Evolutionary conservation across 2,329 filamentous ascomycete species (phyloP).

Genomic region (Scytalidium sp.): DNA sequence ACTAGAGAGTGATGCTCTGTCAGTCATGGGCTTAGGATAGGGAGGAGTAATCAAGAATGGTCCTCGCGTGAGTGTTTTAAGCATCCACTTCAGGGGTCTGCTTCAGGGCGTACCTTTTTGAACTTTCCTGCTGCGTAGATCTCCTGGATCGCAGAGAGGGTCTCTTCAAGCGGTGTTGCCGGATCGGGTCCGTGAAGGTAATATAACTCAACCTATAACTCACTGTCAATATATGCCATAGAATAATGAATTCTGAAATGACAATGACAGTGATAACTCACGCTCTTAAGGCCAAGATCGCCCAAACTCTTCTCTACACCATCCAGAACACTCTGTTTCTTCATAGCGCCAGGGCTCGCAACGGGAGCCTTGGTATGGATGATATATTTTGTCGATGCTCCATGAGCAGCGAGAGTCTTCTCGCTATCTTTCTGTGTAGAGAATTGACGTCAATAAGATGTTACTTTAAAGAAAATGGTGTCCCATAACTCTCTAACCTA

Average conservation of each 20-base stretch:
- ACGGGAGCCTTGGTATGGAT: constrained; percentile 24
- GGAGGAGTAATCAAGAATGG: too few species aligned
- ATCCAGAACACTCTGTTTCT: constrained; percentile 20
- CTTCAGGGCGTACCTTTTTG: constrained; percentile 21
- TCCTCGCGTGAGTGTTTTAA: too few species aligned
- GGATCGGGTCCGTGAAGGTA: constrained; percentile 33
- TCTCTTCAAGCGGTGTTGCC: constrained; percentile 27
- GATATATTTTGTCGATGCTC: constrained; percentile 17
- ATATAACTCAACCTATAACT: constrained; percentile 26
- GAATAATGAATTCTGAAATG: background rate
- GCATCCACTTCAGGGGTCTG: background rate
- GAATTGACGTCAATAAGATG: background rate
- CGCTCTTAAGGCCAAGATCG: constrained; percentile 17
- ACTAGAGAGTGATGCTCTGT: constrained; percentile 8
- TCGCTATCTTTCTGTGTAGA: constrained; percentile 19
- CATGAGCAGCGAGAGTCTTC: constrained; percentile 13
- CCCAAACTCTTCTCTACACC: constrained; percentile 19
- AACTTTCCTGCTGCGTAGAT: constrained; percentile 30
- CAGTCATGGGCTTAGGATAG: background rate
- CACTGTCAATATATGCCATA: too few species aligned
- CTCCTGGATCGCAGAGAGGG: constrained; percentile 28
- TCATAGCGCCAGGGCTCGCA: constrained; percentile 13
- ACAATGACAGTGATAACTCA: constrained; percentile 9
- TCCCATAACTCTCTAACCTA: constrained; percentile 2
- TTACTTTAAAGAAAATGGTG: background rate